phyloP scores from a whole-genome alignment of 176 grass and related monocot genomes.

The Melocanna baccifera region DNA sequence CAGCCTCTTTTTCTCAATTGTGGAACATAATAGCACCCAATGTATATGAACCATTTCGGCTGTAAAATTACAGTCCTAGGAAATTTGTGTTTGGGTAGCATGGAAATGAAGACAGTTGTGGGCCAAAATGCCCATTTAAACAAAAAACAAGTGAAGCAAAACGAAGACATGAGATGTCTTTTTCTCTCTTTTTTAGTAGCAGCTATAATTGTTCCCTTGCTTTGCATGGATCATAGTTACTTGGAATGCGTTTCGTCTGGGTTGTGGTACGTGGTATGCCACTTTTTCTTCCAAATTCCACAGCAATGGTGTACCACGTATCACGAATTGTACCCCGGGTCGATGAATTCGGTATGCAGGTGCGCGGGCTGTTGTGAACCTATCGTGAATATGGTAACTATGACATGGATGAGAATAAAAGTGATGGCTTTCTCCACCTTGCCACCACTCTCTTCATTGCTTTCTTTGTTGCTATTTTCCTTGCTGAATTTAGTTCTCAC shows the following conservation, averaged over 20 bases:
- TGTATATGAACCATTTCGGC: neutral
- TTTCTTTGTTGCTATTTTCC: neutral
- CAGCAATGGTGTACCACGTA: neutral
- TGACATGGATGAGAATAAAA: neutral
- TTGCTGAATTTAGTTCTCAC: neutral
- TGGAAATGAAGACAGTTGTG: neutral
- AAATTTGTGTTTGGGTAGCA: neutral
- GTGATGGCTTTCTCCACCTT: neutral
- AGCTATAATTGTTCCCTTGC: neutral
- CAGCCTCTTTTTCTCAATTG: neutral
- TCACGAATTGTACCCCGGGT: neutral
- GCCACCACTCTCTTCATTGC: neutral
- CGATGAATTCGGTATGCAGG: neutral
- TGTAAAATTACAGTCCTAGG: neutral
- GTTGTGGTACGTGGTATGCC: neutral
- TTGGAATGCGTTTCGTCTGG: neutral
- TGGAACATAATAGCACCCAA: neutral
- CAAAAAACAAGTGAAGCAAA: neutral
- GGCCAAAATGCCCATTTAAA: neutral
- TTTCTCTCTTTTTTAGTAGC: neutral
- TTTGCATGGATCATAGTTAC: neutral
- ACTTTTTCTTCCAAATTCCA: neutral
- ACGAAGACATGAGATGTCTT: neutral
- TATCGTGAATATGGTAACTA: neutral
- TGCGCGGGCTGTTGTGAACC: neutral